Percentiles rank a stretch among this genome's conserved stretches.
phyloP scores from a whole-genome alignment of 176 grass and related monocot species.

The Oryza coarctata region DNA sequence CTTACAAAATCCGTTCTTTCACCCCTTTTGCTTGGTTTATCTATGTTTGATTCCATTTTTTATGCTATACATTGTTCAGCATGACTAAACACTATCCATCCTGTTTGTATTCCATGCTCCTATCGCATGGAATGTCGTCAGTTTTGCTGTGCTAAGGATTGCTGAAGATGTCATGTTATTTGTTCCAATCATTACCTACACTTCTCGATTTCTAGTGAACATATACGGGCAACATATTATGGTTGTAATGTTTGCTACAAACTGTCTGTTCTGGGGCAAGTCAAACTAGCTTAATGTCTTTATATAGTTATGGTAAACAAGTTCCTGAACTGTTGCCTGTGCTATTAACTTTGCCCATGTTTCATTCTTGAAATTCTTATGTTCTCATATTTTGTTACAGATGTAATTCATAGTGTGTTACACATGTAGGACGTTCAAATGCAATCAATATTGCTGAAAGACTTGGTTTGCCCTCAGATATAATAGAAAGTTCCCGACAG shows the following conservation, averaged over 20 bases:
- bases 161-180: not conserved
- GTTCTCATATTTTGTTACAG: conserved; percentile 21
- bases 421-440: conserved; percentile 69
- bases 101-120: not conserved
- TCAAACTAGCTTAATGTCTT: conserved; percentile 29
- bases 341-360: conserved; percentile 12
- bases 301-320: not conserved
- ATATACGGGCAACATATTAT: not conserved
- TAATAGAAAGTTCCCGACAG: conserved; percentile 46
- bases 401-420: conserved; percentile 37
- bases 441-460: conserved; percentile 76
- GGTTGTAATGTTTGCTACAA: not conserved
- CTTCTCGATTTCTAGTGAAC: conserved; percentile 3
- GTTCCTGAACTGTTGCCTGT: conserved; percentile 1
- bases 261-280: not conserved
- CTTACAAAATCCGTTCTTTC: not conserved
- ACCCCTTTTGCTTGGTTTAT: not conserved
- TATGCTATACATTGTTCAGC: not conserved
- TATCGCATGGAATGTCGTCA: not conserved
- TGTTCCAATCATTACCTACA: not conserved
- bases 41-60: not conserved
- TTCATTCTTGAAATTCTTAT: conserved; percentile 29
- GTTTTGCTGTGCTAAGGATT: not conserved
- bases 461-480: conserved; percentile 53
- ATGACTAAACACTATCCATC: not conserved